Evolutionary conservation across 345 rosid genomes (phyloP), one percentile per base, ranked within the genome.

Genomic region (Erodium maritimum): DNA sequence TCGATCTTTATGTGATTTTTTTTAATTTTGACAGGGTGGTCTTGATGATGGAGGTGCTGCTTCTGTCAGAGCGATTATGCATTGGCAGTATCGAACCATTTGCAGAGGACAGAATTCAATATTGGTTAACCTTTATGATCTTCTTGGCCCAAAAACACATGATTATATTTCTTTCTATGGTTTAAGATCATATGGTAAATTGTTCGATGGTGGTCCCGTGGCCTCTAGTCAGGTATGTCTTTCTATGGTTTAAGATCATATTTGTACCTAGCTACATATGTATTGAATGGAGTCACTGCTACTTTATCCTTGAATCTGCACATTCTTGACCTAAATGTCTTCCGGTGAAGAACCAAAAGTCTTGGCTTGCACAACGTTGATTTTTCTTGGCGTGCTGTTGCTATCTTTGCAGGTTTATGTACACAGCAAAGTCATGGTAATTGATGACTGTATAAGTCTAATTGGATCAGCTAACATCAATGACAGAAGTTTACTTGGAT

Each of bases 31-130:
- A 71, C 77, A 94, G 97, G 99, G 99, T 45, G 99, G 99, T 61
- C 61, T 90, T 74, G 97, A 94, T 60, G 99, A 90, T 79, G 74
- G 82, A 63, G 97, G 99, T 58, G 96, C 97, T 9, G 97, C 99
- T 59, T 84, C 97, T 72, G 95, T 94, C 23, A 87, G 97, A 87
- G 97, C 99, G 64, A 90, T 90, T 73, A 85, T 94, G 96, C 97
- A 94, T 68, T 94, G 97, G 97, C 99, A 94, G 76, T 81, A 90
- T 75, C 83, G 97, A 71, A 94, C 99, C 70, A 87, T 94, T 63
- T 82, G 82, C 81, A 78, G 96, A 75, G 97, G 97, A 73, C 95
- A 79, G 19, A 76, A 76, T 75, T 94, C 99, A 19, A 86, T 94
- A 73, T 75, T 94, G 74, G 83, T 85, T 65, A 84, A 84, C 63